Percentiles rank a stretch among this genome's conserved stretches.
These are phyloP conservation scores for Penicillium corylophilum DNA, from an alignment of 2,329 filamentous ascomycete species.

Conservation along the genomic window DNA sequence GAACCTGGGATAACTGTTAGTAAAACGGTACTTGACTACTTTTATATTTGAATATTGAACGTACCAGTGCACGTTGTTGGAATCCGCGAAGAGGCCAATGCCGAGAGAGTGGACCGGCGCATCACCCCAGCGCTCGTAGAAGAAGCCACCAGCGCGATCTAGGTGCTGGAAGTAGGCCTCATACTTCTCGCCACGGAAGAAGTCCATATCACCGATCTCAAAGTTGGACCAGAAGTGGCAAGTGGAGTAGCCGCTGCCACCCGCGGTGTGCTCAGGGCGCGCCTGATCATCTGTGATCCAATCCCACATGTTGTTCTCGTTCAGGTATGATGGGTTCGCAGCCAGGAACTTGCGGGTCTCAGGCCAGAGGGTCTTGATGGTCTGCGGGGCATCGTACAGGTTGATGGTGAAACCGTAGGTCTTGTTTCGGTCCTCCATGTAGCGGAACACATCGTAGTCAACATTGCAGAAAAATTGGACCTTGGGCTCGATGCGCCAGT, in stretches of 20 bases:
- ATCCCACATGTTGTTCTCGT: constrained; percentile 78
- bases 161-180: constrained; percentile 96
- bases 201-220: constrained; percentile 88
- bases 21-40: not conserved
- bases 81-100: constrained; percentile 86
- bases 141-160: constrained; percentile 92
- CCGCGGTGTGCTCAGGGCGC: constrained; percentile 74
- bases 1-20: constrained; percentile 64
- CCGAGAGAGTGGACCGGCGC: constrained; percentile 95
- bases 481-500: constrained; percentile 98
- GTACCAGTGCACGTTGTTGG: constrained; percentile 87
- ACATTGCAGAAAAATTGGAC: constrained; percentile 99
- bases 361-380: constrained; percentile 89
- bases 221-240: constrained; percentile 99
- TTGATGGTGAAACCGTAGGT: constrained; percentile 99
- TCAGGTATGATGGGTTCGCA: constrained; percentile 76
- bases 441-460: constrained; percentile 97
- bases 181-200: constrained; percentile 88
- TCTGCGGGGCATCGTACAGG: constrained; percentile 86
- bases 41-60: constrained; percentile 30
- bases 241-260: constrained; percentile 91
- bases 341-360: constrained; percentile 88
- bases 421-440: constrained; percentile 97
- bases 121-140: constrained; percentile 98
- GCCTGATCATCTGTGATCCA: constrained; percentile 80